Percentiles rank a stretch among this genome's conserved stretches.
phyloP scores from a whole-genome alignment of 257 asterid genomes.

The Capsicum chinense region DNA sequence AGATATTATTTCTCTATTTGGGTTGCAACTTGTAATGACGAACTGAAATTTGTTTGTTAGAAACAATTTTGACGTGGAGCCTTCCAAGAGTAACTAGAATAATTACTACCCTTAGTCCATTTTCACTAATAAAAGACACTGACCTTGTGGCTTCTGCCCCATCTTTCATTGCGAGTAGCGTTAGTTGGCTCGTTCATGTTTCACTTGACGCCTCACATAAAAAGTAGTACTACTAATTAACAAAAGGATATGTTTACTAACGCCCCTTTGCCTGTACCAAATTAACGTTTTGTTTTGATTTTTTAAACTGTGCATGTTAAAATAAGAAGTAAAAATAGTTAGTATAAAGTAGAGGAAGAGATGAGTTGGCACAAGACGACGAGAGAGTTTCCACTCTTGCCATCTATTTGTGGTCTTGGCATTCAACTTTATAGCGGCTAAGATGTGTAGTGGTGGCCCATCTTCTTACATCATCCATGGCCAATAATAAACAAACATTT shows the following conservation, averaged over 20 bases:
- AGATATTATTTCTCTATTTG: not conserved
- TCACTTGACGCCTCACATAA: no score
- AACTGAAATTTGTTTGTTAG: not conserved
- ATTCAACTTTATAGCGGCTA: not conserved
- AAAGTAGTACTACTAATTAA: no score
- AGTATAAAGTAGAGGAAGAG: not conserved
- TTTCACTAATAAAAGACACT: no score
- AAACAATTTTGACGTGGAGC: not conserved
- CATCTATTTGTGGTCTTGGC: not conserved
- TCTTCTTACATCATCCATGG: not conserved
- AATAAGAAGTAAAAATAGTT: no score
- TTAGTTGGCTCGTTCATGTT: no score
- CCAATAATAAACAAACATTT: not conserved
- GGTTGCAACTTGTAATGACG: not conserved
- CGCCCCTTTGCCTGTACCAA: no score
- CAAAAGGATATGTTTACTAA: no score
- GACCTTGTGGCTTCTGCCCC: no score
- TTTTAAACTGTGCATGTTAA: no score
- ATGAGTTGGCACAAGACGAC: not conserved
- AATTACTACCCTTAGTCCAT: no score
- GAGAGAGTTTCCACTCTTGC: not conserved
- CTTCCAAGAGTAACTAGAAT: not conserved
- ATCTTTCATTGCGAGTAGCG: no score
- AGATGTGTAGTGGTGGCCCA: slow-evolving; percentile 22
- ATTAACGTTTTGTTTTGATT: no score